Conservation (phyloP, 2,329 filamentous ascomycete species). For the Venturia aucupariae region DNA sequence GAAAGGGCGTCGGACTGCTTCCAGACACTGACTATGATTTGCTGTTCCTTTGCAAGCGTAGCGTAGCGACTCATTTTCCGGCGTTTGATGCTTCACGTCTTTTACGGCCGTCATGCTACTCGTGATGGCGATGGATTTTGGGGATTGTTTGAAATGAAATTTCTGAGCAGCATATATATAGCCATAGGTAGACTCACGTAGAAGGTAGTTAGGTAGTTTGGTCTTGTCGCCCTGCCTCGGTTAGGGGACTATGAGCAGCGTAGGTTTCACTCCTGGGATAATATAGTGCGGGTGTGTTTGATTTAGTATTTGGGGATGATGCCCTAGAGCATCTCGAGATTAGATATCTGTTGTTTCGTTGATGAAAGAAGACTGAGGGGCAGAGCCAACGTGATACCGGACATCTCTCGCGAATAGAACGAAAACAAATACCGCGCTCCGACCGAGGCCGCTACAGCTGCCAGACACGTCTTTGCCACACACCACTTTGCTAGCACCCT, state of each 20-base stretch:
- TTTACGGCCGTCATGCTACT: not conserved
- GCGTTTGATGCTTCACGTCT: not conserved
- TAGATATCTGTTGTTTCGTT: not conserved
- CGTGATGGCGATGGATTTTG: not conserved
- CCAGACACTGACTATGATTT: not conserved
- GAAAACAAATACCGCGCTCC: not conserved
- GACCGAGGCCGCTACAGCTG: not conserved
- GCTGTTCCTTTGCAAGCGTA: not conserved
- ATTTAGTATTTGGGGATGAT: not conserved
- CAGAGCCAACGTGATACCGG: constrained; percentile 1
- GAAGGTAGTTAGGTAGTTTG: constrained; percentile 2
- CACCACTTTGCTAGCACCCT: not conserved
- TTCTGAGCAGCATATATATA: not conserved
- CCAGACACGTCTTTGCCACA: not conserved
- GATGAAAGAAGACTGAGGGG: not conserved
- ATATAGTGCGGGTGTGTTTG: not conserved
- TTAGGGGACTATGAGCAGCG: not conserved
- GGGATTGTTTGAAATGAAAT: not conserved
- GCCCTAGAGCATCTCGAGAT: too few species aligned
- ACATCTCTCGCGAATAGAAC: constrained; percentile 3
- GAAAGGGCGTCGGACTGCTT: not conserved
- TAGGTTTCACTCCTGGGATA: not conserved
- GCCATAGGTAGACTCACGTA: not conserved
- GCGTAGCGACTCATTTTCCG: constrained; percentile 1
- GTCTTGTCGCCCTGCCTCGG: not conserved